Evolutionary conservation across 1,284 basidiomycete genomes (phyloP).

Genomic region (Boletus nobilissimus): DNA sequence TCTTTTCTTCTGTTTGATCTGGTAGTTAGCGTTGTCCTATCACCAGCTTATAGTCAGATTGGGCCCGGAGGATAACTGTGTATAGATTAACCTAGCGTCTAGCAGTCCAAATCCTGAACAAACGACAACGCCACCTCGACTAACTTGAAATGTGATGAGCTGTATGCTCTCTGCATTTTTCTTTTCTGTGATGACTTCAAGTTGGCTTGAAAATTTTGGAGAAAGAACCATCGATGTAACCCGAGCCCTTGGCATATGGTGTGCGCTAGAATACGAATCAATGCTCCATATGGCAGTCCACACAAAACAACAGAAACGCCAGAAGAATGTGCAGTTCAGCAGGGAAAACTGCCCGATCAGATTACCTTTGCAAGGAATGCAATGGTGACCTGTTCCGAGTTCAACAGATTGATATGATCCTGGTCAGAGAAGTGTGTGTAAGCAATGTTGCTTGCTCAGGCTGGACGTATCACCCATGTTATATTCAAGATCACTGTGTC

Average conservation of each 20-base stretch:
- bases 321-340: not conserved
- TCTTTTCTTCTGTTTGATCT: no score
- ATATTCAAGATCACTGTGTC: not conserved
- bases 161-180: no score
- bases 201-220: not conserved
- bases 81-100: no score
- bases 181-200: no score
- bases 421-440: not conserved
- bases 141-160: no score
- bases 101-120: no score
- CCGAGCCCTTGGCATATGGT: not conserved
- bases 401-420: not conserved
- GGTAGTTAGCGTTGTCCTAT: no score
- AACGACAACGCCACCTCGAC: no score
- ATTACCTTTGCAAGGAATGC: not conserved
- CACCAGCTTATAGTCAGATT: no score
- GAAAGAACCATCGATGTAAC: not conserved
- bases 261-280: not conserved
- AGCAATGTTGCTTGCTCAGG: not conserved
- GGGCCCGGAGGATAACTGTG: no score
- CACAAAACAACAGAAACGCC: not conserved
- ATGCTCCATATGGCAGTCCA: not conserved
- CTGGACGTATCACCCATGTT: not conserved
- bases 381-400: not conserved
- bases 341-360: not conserved